phyloP scores from a whole-genome alignment of 2,329 filamentous ascomycete species.

The Cordyceps javanica region DNA sequence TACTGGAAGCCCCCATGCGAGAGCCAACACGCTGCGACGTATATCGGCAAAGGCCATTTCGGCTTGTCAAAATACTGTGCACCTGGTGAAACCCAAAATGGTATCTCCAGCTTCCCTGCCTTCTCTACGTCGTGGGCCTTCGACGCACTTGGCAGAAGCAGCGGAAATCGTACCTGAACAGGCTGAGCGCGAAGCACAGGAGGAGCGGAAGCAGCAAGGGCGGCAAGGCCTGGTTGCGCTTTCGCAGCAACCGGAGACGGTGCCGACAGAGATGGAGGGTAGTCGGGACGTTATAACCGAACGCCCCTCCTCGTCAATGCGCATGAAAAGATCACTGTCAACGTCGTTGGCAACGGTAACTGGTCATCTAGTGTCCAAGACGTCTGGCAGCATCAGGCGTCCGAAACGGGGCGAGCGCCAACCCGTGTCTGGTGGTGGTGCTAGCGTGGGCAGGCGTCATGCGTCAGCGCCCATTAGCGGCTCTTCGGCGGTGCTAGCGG shows the following conservation, averaged over 20 bases:
- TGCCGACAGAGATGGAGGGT: neutral
- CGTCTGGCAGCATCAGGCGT: conserved; percentile 48
- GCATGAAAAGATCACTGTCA: conserved; percentile 48
- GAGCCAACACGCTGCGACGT: conserved; percentile 20
- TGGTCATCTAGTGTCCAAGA: conserved; percentile 49
- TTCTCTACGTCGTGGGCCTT: neutral
- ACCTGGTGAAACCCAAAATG: conserved; percentile 33
- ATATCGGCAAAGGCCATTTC: conserved; percentile 18
- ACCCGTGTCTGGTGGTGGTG: conserved; percentile 25
- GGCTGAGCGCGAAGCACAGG: neutral
- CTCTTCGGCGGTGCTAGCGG: conserved; percentile 23
- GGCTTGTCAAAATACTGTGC: conserved; percentile 19
- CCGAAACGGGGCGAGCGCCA: conserved; percentile 40
- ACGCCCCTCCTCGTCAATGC: conserved; percentile 35
- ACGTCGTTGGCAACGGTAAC: conserved; percentile 51
- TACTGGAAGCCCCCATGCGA: neutral
- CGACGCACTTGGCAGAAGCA: conserved; percentile 16
- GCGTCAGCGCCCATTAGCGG: conserved; percentile 45
- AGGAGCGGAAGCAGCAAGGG: conserved; percentile 6
- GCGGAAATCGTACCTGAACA: conserved; percentile 15
- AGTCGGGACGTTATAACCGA: conserved; percentile 24
- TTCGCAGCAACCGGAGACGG: neutral
- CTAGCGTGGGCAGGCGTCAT: conserved; percentile 41
- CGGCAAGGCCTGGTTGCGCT: neutral
- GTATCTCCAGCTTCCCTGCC: conserved; percentile 19